Percentiles rank a stretch among this genome's conserved stretches.
Evolutionary conservation across 495 filamentous ascomycete species (phyloP).

Genomic region (Penicillium maclennaniae): DNA sequence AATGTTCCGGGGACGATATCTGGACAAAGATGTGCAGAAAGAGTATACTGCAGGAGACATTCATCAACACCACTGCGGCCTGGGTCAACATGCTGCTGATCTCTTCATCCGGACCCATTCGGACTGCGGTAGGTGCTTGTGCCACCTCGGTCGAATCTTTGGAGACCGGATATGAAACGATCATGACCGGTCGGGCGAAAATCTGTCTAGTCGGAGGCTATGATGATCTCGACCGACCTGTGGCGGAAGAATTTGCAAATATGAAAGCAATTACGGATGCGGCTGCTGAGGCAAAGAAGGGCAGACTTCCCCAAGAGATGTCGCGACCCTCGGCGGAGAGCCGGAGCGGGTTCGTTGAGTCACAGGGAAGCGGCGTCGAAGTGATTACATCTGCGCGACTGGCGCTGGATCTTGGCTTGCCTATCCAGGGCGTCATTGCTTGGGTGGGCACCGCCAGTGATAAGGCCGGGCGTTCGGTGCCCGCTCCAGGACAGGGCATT

Average conservation of each 20-base stretch:
- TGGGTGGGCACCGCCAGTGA: slow-evolving; percentile 96
- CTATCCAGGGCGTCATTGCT: slow-evolving; percentile 92
- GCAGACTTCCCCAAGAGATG: slow-evolving; percentile 95
- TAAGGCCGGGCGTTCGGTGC: slow-evolving; percentile 97
- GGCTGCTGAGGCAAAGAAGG: slow-evolving; percentile 90
- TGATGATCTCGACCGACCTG: slow-evolving; percentile 98
- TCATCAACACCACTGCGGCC: slow-evolving; percentile 99
- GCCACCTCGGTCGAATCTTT: slow-evolving; percentile 96
- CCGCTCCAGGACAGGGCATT: slow-evolving; percentile 93
- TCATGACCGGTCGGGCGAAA: slow-evolving; percentile 93
- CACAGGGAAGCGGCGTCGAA: slow-evolving; percentile 96
- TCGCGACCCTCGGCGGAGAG: slow-evolving; percentile 95
- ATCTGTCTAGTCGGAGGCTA: slow-evolving; percentile 98
- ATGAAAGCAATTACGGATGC: slow-evolving; percentile 99
- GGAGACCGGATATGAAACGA: slow-evolving; percentile 96
- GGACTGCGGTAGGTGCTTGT: slow-evolving; percentile 96
- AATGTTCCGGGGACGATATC: slow-evolving; percentile 97
- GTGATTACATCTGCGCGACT: slow-evolving; percentile 96
- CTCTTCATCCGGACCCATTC: slow-evolving; percentile 96
- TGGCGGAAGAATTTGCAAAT: slow-evolving; percentile 98
- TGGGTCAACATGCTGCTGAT: slow-evolving; percentile 99
- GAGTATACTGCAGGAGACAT: slow-evolving; percentile 98
- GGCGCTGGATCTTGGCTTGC: slow-evolving; percentile 96
- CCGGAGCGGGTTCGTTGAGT: slow-evolving; percentile 98
- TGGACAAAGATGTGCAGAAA: slow-evolving; percentile 97